Evolutionary conservation across 2,329 filamentous ascomycete genomes (phyloP).

Genomic region (Trichoderma sp.): DNA sequence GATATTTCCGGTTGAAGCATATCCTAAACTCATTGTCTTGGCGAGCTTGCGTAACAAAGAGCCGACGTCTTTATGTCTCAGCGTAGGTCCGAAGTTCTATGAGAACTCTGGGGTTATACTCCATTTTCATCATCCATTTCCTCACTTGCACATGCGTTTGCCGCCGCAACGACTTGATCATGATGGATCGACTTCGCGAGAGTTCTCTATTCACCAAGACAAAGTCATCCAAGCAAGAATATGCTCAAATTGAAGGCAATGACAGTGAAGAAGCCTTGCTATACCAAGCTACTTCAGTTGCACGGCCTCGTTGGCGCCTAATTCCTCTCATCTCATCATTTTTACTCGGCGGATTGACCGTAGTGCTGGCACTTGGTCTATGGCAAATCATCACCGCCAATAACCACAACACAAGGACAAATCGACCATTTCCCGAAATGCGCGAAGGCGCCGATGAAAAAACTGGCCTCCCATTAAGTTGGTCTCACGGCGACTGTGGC

Average conservation of each 20-base stretch:
- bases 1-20: neutral
- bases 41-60: neutral
- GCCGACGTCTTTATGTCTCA: neutral
- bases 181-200: constrained; percentile 4
- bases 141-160: neutral
- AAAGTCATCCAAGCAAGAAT: neutral
- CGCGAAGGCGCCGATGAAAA: constrained; percentile 22
- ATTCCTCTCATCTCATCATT: constrained; percentile 1
- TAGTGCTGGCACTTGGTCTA: neutral
- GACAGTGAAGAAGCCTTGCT: constrained; percentile 2
- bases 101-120: neutral
- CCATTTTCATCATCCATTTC: neutral
- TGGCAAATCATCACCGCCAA: neutral
- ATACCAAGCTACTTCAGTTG: neutral
- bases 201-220: neutral
- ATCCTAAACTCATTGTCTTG: neutral
- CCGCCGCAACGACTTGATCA: neutral
- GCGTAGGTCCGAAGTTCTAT: neutral
- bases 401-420: neutral
- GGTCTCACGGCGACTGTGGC: constrained; percentile 27
- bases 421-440: constrained; percentile 17
- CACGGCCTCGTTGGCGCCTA: neutral
- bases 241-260: constrained; percentile 4
- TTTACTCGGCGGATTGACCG: neutral
- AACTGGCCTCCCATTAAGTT: constrained; percentile 22